Percentiles rank a stretch among this genome's conserved stretches.
phyloP scores from a whole-genome alignment of 2,329 filamentous ascomycete genomes.

The Rugonectria rugulosa region DNA sequence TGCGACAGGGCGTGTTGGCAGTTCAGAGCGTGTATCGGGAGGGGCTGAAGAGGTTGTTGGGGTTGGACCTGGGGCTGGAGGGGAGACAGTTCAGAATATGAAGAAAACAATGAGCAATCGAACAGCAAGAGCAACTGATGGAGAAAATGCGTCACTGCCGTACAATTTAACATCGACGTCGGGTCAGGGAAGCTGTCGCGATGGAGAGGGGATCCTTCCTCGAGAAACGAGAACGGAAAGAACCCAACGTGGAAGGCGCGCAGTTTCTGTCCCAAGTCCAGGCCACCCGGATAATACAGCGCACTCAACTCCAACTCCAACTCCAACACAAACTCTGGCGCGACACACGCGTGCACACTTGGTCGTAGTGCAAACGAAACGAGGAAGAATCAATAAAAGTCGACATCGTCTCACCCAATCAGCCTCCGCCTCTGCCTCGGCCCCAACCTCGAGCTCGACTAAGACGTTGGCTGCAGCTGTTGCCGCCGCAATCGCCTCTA shows the following conservation, averaged over 20 bases:
- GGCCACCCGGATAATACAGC: slow-evolving; percentile 2
- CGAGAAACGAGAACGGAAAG: not conserved
- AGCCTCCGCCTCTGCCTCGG: slow-evolving; percentile 28
- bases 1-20: slow-evolving; percentile 26
- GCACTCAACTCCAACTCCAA: too few species aligned
- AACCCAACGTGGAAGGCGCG: not conserved
- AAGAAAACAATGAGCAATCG: too few species aligned
- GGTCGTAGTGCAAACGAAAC: slow-evolving; percentile 27
- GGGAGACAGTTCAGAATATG: not conserved
- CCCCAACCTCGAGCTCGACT: slow-evolving; percentile 30
- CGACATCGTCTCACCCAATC: slow-evolving; percentile 33
- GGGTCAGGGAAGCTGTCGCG: not conserved
- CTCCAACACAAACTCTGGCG: not conserved
- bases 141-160: too few species aligned
- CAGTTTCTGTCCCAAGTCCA: too few species aligned
- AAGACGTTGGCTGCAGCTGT: slow-evolving; percentile 22
- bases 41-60: slow-evolving; percentile 6
- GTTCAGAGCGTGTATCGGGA: slow-evolving; percentile 23
- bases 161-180: not conserved
- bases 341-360: slow-evolving; percentile 7
- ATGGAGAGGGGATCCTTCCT: not conserved
- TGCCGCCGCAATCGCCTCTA: slow-evolving; percentile 27
- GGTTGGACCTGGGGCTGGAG: not conserved
- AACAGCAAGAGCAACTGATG: not conserved
- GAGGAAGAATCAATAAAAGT: slow-evolving; percentile 38